Evolutionary conservation across 306 rosid genomes (phyloP), one percentile per base, ranked within the genome.

Genomic region (Dalbergia oliveri): DNA sequence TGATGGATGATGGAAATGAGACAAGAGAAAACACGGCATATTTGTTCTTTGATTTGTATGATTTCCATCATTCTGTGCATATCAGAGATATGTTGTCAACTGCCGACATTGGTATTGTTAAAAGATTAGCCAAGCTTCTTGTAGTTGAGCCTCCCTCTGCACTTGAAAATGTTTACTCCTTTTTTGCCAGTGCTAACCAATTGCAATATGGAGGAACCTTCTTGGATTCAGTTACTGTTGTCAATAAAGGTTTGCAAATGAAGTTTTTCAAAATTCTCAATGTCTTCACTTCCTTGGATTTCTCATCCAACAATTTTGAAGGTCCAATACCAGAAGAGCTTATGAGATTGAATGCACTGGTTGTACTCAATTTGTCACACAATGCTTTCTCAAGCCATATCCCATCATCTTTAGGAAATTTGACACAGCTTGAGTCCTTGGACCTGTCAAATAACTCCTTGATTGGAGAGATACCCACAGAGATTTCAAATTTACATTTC

Each of bases 381-480:
- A 84, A 74, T 75, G 66, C 81, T 57, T 18, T 88, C 2, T 60
- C 69, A 0, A 67, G 86, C 1, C 44, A 60, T 23, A 85, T 85
- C 62, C 82, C 91, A n/a, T 64, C 83, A 14, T 79, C 88, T 9
- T 0, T 87, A 0, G 84, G 84, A 44, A 45, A 79, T 4, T 8
- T 84, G 56, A 11, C 0, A 0, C 39, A 41, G 3, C 34, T 87
- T 1, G 90, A 82, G 79, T 84, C 86, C 14, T 51, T 87, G 0
- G 90, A 84, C 57, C 11, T 87, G 11, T 84, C 86, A 10, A 75
- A 12, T 5, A 88, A 85, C 80, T 3, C 0, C 5, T 60, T 87
- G 63, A 72, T 9, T 0, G 84, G 82, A 7, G 13, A 3, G 11
- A 85, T 87, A 45, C 87, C 90, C 41, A 4, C 10, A 1, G n/a